These are phyloP conservation scores for Fusarium vanettenii DNA, from an alignment of 2,329 filamentous ascomycete genomes.

Conservation along the genomic window DNA sequence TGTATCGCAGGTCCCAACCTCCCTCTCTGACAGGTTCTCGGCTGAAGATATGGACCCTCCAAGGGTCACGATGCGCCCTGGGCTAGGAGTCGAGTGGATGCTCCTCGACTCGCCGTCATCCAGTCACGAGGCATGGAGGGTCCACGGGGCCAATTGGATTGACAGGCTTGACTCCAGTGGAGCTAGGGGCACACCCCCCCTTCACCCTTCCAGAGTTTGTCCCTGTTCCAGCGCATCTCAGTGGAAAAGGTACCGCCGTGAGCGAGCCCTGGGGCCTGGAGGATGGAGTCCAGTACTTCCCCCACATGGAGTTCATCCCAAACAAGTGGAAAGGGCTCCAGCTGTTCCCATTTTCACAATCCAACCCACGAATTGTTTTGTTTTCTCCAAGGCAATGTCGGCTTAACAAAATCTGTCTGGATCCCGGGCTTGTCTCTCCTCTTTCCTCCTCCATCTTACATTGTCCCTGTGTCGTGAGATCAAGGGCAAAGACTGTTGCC, in stretches of 20 bases:
- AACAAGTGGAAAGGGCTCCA: conserved; percentile 6
- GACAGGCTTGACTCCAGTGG: conserved; percentile 23
- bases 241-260: conserved; percentile 12
- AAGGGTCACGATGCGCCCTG: conserved; percentile 34
- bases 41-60: conserved; percentile 7
- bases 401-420: conserved; percentile 22
- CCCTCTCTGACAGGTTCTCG: conserved; percentile 24
- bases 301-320: conserved; percentile 25
- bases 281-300: conserved; percentile 2
- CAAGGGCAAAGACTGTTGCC: not conserved
- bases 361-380: conserved; percentile 22
- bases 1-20: conserved; percentile 25
- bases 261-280: not conserved
- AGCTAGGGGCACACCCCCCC: conserved; percentile 13
- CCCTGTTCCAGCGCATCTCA: conserved; percentile 13
- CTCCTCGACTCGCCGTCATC: conserved; percentile 25
- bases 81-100: conserved; percentile 23
- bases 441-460: not conserved
- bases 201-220: conserved; percentile 7
- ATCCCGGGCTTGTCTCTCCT: conserved; percentile 13
- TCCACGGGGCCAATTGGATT: conserved; percentile 46
- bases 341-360: conserved; percentile 11
- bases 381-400: conserved; percentile 18
- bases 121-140: conserved; percentile 41
- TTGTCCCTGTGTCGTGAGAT: not conserved